phyloP scores from a whole-genome alignment of 1,284 basidiomycete genomes.

The Ganoderma resinaceum region DNA sequence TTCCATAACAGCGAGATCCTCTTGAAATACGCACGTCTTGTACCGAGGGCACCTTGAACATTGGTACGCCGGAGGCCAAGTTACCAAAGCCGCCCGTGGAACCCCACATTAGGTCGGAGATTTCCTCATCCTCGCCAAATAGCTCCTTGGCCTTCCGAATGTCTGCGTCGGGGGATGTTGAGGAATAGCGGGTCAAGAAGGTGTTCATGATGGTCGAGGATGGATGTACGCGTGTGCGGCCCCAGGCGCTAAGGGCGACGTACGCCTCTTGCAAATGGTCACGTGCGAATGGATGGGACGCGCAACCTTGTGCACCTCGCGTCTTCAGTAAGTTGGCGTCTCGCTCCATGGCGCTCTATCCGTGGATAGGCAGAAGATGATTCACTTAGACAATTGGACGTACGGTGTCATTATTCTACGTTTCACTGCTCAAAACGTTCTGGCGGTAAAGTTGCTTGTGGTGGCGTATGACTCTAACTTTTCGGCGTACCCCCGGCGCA shows the following conservation, averaged over 20 bases:
- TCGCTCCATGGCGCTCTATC: no score
- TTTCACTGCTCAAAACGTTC: no score
- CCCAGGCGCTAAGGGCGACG: conserved; percentile 28
- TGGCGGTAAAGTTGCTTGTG: no score
- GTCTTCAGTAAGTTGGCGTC: no score
- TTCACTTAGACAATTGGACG: background rate
- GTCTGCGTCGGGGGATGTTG: conserved; percentile 55
- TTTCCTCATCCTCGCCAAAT: conserved; percentile 66
- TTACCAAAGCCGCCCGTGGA: conserved; percentile 83
- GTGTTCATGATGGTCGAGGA: conserved; percentile 70
- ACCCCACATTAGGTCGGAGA: conserved; percentile 77
- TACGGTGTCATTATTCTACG: no score
- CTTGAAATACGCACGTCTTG: conserved; percentile 65
- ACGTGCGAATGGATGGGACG: conserved; percentile 54
- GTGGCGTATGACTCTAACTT: no score
- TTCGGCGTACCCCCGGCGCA: no score
- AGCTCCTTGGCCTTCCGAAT: conserved; percentile 58
- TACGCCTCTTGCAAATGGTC: conserved; percentile 42
- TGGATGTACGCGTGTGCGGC: conserved; percentile 30
- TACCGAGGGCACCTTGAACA: conserved; percentile 74
- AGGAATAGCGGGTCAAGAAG: conserved; percentile 72
- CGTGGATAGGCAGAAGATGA: background rate
- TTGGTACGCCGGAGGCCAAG: conserved; percentile 70
- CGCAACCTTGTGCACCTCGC: conserved; percentile 13
- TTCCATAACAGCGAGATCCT: background rate